phyloP scores from a whole-genome alignment of 306 rosid genomes.

The Begonia peltatifolia region DNA sequence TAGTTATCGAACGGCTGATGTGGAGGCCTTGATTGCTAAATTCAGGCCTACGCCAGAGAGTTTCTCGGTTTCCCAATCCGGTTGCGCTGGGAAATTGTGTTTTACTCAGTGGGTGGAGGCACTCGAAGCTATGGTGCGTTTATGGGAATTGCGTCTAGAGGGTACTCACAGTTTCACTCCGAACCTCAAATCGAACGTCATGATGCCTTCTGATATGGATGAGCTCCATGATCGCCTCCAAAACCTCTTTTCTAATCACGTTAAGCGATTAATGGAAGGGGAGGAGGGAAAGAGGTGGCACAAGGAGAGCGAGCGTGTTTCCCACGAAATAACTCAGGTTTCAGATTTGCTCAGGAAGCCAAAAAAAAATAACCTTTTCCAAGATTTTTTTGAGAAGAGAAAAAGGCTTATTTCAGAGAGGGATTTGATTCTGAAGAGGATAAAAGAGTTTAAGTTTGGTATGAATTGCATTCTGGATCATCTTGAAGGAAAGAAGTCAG shows the following conservation, averaged over 20 bases:
- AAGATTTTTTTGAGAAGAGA: constrained; percentile 6
- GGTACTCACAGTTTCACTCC: constrained; percentile 37
- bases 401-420: constrained; percentile 27
- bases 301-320: constrained; percentile 15
- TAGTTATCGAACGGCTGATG: neutral
- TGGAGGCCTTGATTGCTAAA: constrained; percentile 22
- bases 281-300: constrained; percentile 35
- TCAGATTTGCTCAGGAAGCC: neutral
- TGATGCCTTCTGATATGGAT: constrained; percentile 27
- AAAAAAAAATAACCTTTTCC: fast-evolving
- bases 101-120: constrained; percentile 41
- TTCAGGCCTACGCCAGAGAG: constrained; percentile 25
- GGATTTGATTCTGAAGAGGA: constrained; percentile 23
- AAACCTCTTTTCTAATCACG: constrained; percentile 24
- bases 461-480: constrained; percentile 43
- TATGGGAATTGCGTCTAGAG: constrained; percentile 51
- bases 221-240: constrained; percentile 35
- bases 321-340: constrained; percentile 17
- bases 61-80: neutral
- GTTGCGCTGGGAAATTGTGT: constrained; percentile 19
- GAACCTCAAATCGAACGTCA: constrained; percentile 14
- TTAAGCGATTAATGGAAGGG: constrained; percentile 35
- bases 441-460: constrained; percentile 51
- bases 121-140: constrained; percentile 31
- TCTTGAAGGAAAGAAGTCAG: constrained; percentile 20